Evolutionary conservation across 1,139 yeast species (phyloP), one percentile per base, ranked within the genome.

Genomic region (Ashbya aceris): DNA sequence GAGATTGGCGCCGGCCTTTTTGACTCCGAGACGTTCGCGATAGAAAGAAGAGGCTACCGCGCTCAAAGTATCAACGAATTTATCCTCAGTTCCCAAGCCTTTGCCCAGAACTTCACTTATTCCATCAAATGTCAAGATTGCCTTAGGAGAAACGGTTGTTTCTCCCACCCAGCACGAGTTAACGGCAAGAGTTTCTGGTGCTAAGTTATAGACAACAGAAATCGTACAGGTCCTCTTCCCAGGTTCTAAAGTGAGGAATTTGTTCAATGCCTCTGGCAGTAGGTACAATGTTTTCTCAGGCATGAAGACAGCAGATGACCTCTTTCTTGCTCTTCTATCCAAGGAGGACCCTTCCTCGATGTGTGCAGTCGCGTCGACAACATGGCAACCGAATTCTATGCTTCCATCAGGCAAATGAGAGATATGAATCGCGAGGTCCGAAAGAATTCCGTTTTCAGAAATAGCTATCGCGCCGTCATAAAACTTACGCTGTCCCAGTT

Each of bases 311-410:
- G 95, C 79, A 2, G 91, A 78, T 2, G 94, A 86, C 60, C 97
- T 76, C 66, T 86, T 87, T 63, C 86, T 84, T 2, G 95, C 84
- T 60, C 91, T 89, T 47, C 93, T 79, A 57, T 91, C 98, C 48
- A 91, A 68, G 2, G 77, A 67, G 0, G 95, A 79, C 11, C 87
- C 91, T 29, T 77, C 78, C 50, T 73, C 76, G 43, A 89, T 66
- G 54, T 70, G 85, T 45, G 77, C 77, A 5, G 93, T 71, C 10
- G 83, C 78, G 65, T 91, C 98, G 23, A 83, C 71, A 37, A 82
- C 77, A 61, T 91, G 97, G 58, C 80, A 56, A 40, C 69, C 67
- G 46, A 77, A 61, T 55, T 83, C 93, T 48, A 83, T 74, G 52
- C 75, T 76, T 26, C 77, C 73, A 42, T 74, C 71, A 7, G 43